phyloP scores from a whole-genome alignment of 1,139 yeast species.

The Candida gigantensis region DNA sequence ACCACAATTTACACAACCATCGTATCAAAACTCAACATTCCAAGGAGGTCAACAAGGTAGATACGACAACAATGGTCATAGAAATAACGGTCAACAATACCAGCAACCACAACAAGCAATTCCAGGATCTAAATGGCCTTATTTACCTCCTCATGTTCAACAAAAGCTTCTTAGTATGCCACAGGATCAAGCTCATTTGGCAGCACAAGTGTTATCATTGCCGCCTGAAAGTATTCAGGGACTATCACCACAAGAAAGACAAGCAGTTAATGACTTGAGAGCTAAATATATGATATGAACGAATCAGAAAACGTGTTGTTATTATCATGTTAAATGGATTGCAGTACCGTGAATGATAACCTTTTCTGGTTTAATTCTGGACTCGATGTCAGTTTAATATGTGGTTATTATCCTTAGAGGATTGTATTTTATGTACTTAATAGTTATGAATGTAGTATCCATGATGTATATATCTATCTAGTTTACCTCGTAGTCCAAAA shows the following conservation, averaged over 20 bases:
- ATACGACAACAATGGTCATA: slow-evolving; percentile 4
- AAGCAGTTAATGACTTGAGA: slow-evolving; percentile 60
- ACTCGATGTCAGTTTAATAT: slow-evolving; percentile 2
- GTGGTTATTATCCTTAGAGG: neutral
- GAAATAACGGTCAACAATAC: slow-evolving; percentile 12
- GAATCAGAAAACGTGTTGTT: too few species aligned
- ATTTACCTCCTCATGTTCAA: slow-evolving; percentile 50
- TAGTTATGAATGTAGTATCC: too few species aligned
- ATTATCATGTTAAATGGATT: too few species aligned
- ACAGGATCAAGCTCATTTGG: slow-evolving; percentile 61
- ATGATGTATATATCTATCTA: too few species aligned
- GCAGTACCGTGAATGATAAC: too few species aligned
- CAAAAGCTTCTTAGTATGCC: slow-evolving; percentile 48
- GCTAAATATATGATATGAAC: slow-evolving; percentile 50
- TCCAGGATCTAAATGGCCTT: slow-evolving; percentile 46
- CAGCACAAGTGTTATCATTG: slow-evolving; percentile 63
- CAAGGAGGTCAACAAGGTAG: slow-evolving; percentile 1
- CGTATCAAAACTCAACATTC: slow-evolving; percentile 9
- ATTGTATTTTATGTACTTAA: too few species aligned
- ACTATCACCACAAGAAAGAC: slow-evolving; percentile 61
- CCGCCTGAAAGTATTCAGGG: slow-evolving; percentile 55
- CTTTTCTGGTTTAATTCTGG: too few species aligned
- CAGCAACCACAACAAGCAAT: slow-evolving; percentile 11
- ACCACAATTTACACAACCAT: slow-evolving; percentile 15
- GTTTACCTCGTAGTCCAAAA: too few species aligned